Conservation (phyloP, 2,329 filamentous ascomycete genomes). For the Fusarium sp. region DNA sequence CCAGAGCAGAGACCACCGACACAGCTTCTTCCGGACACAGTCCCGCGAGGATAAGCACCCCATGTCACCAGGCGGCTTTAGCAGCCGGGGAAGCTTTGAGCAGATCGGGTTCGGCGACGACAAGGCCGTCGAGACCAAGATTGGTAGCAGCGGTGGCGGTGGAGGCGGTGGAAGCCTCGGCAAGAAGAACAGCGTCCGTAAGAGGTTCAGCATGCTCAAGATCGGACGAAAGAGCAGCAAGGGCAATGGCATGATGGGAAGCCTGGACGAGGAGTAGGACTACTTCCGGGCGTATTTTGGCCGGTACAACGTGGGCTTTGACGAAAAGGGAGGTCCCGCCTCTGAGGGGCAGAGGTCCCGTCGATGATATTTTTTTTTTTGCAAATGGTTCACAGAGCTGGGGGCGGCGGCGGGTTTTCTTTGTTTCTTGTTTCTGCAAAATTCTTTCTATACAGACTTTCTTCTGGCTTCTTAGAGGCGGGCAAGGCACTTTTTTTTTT, state of each 20-base stretch:
- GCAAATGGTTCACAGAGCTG: not conserved
- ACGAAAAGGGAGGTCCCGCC: conserved; percentile 17
- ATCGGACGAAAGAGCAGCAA: conserved; percentile 74
- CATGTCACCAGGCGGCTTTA: conserved; percentile 40
- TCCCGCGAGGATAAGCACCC: conserved; percentile 44
- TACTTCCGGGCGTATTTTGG: conserved; percentile 47
- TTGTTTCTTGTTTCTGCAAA: conserved; percentile 3
- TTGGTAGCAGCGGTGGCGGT: conserved; percentile 9
- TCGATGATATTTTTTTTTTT: not conserved
- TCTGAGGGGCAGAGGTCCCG: conserved; percentile 11
- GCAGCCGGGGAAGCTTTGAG: conserved; percentile 44
- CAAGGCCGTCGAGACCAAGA: conserved; percentile 45
- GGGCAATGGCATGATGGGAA: conserved; percentile 59
- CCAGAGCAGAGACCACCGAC: conserved; percentile 46
- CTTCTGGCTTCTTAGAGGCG: not conserved
- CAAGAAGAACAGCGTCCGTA: conserved; percentile 72
- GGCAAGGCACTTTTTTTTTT: not conserved
- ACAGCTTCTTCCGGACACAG: conserved; percentile 57
- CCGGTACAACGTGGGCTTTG: conserved; percentile 39
- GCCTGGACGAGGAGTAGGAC: conserved; percentile 63
- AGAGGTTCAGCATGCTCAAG: conserved; percentile 79
- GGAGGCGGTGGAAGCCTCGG: conserved; percentile 43
- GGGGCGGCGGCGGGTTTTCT: not conserved
- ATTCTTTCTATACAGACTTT: not conserved
- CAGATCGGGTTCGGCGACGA: conserved; percentile 39